phyloP scores from a whole-genome alignment of 139 green algal species.

The Chlorella sorokiniana region DNA sequence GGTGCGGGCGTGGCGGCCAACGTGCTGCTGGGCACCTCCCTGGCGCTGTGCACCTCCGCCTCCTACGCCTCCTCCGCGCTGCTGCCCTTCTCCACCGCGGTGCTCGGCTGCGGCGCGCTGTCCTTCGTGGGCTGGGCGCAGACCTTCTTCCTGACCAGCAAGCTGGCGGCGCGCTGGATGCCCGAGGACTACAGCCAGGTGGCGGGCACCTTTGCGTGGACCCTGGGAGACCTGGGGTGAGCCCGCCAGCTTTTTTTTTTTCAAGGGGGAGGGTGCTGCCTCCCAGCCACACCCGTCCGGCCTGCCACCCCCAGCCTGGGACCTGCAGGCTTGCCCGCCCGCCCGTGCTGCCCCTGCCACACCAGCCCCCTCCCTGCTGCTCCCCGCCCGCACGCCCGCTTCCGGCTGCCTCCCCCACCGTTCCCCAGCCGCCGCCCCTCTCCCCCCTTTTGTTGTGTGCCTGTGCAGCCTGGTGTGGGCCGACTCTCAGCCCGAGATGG shows the following conservation, averaged over 20 bases:
- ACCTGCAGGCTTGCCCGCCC: too few species aligned
- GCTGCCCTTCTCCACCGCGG: not conserved
- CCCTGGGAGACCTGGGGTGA: constrained; percentile 37
- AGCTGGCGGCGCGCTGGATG: constrained; percentile 31
- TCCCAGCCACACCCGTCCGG: too few species aligned
- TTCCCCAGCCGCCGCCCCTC: too few species aligned
- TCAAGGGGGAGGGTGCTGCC: not conserved
- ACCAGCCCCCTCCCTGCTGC: too few species aligned
- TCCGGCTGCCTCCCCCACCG: too few species aligned
- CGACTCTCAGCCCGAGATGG: constrained; percentile 7
- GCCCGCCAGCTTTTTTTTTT: not conserved
- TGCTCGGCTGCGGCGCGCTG: constrained; percentile 26
- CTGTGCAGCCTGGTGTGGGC: constrained; percentile 27
- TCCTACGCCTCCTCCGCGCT: not conserved
- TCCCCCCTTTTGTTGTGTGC: not conserved
- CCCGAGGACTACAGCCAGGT: constrained; percentile 38
- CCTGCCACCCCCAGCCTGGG: too few species aligned
- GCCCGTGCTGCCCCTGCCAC: too few species aligned
- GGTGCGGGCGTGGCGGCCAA: constrained; percentile 28
- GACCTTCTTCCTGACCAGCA: constrained; percentile 39
- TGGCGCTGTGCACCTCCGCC: constrained; percentile 23
- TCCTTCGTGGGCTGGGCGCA: constrained; percentile 35
- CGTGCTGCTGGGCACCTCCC: constrained; percentile 15
- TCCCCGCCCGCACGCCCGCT: too few species aligned
- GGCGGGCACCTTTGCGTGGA: constrained; percentile 39